Evolutionary conservation across 1,284 basidiomycete genomes (phyloP), one percentile per base, ranked within the genome.

Genomic region (Ustilago bromivora): DNA sequence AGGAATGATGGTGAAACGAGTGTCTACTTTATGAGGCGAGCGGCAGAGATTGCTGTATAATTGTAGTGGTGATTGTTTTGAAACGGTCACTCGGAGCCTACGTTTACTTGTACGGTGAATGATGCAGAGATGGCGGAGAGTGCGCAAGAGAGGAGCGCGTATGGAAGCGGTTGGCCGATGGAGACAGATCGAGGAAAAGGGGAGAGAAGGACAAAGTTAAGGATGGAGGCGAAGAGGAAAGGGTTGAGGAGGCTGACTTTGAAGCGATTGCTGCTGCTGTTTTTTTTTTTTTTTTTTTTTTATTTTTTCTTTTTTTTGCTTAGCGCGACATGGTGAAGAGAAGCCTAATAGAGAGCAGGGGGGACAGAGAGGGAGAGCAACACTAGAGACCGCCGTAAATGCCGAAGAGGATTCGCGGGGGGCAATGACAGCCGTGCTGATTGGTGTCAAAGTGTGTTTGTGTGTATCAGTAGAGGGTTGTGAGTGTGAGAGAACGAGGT

Each of bases 281-380:
- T 54, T 7, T 28, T 10, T 12, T n/a, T 49, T 11, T 28, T 49
- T 10, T n/a, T 49, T 11, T 23, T 23, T 23, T 2, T 23, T 23
- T 23, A 3, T 23, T 23, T 23, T 23, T 23, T 28, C 8, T 12
- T n/a, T 8, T 11, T 28, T 7, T 9, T 15, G 19, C 23, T 55
- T 41, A 53, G 52, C 28, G 54, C 54, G 41, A 34, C 41, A 53
- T 49, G 60, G 32, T 52, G 53, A 56, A 23, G 40, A 23, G 40
- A 58, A 55, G 38, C 2, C 23, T 8, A 43, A 36, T 36, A 32
- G 52, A 17, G 32, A 36, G 52, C 32, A 35, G 36, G 19, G 54
- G 11, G 15, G 56, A 46, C 53, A 10, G 47, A 58, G 56, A 12
- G 51, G 57, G 57, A 57, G 51, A 52, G 51, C 51, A 35, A 34